Evolutionary conservation across 2,329 filamentous ascomycete genomes (phyloP), one percentile per base, ranked within the genome.

Genomic region (Hymenoscyphus fructigenus): DNA sequence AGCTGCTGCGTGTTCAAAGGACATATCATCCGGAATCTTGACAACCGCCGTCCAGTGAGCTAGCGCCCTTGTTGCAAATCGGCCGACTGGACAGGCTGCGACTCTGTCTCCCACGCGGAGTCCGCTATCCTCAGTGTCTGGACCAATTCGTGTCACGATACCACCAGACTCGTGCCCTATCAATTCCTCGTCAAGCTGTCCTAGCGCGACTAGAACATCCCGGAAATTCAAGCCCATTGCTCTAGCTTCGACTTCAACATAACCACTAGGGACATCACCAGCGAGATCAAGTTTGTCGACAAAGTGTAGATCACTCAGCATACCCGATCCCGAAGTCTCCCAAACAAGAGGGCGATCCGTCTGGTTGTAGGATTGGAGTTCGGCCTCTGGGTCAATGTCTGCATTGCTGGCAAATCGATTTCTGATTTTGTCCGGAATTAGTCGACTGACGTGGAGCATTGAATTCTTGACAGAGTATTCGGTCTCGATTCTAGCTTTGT

Each of bases 181-280:
- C 3, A 34, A 26, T 1, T 34, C 41, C 5, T 59, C 59, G 9
- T 67, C 65, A 1, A 68, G 6, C n/a, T 66, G 29, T 2, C 76
- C 77, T 68, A 76, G 70, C 1, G 72, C 68, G 6, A 75, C 66
- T 14, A 76, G 65, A 10, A 81, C 75, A 66, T 85, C 83, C 36
- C 77, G 77, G 67, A 80, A 80, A 70, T 81, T 84, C 64, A 84
- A 26, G 1, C 77, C 79, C 12, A 69, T 68, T 0, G 76, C 74
- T 56, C 71, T 70, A 1, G 74, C 60, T 32, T 78, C 67, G 5
- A 81, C 73, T 64, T 80, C 77, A 12, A 81, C 23, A n/a, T 28
- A 32, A 10, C 29, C 41, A 50, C 28, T 44, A 1, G 34, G 34
- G 15, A 60, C n/a, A 2, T 44, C 34, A 17, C 28, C 20, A 10